Base-by-base conservation (phyloP, 306 rosid genomes). In the Casuarina cunninghamiana region DNA sequence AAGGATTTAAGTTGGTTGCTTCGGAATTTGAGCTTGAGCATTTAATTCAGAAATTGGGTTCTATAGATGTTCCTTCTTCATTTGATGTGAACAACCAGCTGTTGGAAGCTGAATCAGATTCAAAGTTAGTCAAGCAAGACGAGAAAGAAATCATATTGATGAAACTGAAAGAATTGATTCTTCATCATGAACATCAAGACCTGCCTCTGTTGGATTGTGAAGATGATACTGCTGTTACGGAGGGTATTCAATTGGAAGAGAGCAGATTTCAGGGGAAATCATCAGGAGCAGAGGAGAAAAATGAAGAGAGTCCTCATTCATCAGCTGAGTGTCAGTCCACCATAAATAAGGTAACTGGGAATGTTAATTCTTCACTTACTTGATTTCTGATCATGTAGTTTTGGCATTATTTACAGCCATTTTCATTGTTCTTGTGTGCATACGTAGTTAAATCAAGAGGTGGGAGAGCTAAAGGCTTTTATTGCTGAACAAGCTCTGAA, bases 151-250 rank as follows among this genome's bases (percentile, higher is more conserved):
- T 75, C 65, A 35, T 89, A 60, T 69, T 63, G 42, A 79, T 21
- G 78, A 90, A 89, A 84, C 85, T 95, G 75, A 86, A 87, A 79
- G 77, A 88, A 82, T 77, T 89, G 65, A 9, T 8, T 79, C 74
- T 38, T 70, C 72, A 57, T 39, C 37, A 13, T 53, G 87, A 81
- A 85, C 78, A 35, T 79, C 71, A 75, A 78, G 62, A 51, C 44
- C 21, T 73, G 69, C 75, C 85, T 53, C 37, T 65, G 26, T 39
- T 78, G 3, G 73, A 79, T 45, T 72, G 69, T 51, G 76, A 21
- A 43, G 55, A 83, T 2, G 84, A 63, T 39, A 39, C 58, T 74
- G 8, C 19, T 60, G 53, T 58, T 49, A 46, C 48, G 60, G 72
- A 49, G 15, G 19, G 41, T 48, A 73, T n/a, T 44, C 45, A 72